Percentiles rank a stretch among this genome's conserved stretches.
Evolutionary conservation across 306 rosid species (phyloP).

Genomic region (Cercis canadensis): DNA sequence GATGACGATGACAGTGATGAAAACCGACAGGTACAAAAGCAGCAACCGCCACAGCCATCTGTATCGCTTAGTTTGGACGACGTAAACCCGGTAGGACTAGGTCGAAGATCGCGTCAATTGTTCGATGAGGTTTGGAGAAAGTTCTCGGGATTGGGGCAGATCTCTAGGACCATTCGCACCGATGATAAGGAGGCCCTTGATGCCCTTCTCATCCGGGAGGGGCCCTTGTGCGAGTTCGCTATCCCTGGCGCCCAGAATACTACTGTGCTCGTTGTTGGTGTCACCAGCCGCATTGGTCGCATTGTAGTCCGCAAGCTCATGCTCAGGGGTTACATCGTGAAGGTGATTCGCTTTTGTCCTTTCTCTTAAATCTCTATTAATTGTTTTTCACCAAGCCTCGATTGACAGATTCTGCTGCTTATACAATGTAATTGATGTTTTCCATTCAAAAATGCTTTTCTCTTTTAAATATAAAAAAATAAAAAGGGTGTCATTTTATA

Average conservation of each 20-base stretch:
- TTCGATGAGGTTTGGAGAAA: conserved; percentile 97
- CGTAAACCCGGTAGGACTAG: conserved; percentile 93
- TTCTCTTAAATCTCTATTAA: not conserved
- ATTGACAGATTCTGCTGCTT: not conserved
- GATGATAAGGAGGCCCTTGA: conserved; percentile 78
- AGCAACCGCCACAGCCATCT: conserved; percentile 43
- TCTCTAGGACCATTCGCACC: conserved; percentile 73
- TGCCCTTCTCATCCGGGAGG: conserved; percentile 79
- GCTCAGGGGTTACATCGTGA: conserved; percentile 89
- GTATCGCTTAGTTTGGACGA: conserved; percentile 71
- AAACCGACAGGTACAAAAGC: conserved; percentile 18
- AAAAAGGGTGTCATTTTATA: too few relatives aligned
- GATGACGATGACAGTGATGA: conserved; percentile 11
- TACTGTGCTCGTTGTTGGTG: conserved; percentile 88
- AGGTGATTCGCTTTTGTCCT: conserved; percentile 46
- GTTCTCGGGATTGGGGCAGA: conserved; percentile 92
- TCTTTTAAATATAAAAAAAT: not conserved
- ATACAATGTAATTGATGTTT: not conserved
- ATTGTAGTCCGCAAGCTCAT: conserved; percentile 89
- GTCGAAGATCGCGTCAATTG: conserved; percentile 79
- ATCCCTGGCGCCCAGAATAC: conserved; percentile 95
- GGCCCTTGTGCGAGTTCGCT: conserved; percentile 93
- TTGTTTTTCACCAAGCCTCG: not conserved
- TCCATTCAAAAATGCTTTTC: not conserved
- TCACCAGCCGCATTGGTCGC: conserved; percentile 91